Evolutionary conservation across 768 basidiomycete species (phyloP).

Genomic region (Trametes coccinea): DNA sequence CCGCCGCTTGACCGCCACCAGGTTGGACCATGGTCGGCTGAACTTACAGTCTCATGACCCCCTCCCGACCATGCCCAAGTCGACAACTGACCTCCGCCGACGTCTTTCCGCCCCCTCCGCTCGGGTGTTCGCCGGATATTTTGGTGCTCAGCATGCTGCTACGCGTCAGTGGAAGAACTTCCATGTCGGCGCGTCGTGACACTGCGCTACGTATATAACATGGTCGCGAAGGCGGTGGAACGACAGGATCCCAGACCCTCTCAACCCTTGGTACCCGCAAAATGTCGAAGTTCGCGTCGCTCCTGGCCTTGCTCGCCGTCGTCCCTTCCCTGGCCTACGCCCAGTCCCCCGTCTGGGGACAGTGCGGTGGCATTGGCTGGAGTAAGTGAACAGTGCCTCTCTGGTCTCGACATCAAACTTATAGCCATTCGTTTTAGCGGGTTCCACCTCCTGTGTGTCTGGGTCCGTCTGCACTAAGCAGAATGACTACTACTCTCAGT

Average conservation of each 20-base stretch:
- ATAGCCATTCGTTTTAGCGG: slow-evolving; percentile 21
- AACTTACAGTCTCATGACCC: slow-evolving; percentile 20
- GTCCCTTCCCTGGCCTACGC: slow-evolving; percentile 47
- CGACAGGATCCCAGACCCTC: slow-evolving; percentile 22
- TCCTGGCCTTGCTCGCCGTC: slow-evolving; percentile 42
- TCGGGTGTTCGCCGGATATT: slow-evolving; percentile 35
- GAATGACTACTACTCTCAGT: slow-evolving; percentile 39
- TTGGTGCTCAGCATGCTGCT: slow-evolving; percentile 12
- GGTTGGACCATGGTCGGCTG: slow-evolving; percentile 15
- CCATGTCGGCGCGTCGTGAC: background rate
- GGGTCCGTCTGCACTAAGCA: slow-evolving; percentile 33
- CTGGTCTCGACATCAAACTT: background rate
- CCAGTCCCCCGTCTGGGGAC: slow-evolving; percentile 45
- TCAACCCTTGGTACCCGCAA: slow-evolving; percentile 12
- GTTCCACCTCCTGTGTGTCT: slow-evolving; percentile 35
- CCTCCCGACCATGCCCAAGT: background rate
- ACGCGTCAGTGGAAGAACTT: slow-evolving; percentile 3
- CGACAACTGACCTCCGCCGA: slow-evolving; percentile 30
- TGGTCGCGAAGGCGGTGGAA: background rate
- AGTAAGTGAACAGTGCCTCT: slow-evolving; percentile 36
- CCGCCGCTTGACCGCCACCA: slow-evolving; percentile 7
- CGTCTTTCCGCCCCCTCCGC: slow-evolving; percentile 30
- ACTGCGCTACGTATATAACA: slow-evolving; percentile 21
- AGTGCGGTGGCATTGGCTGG: slow-evolving; percentile 57
- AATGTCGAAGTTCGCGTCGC: slow-evolving; percentile 50